Evolutionary conservation across 2,329 filamentous ascomycete genomes (phyloP).

Genomic region (Daldinia sp.): DNA sequence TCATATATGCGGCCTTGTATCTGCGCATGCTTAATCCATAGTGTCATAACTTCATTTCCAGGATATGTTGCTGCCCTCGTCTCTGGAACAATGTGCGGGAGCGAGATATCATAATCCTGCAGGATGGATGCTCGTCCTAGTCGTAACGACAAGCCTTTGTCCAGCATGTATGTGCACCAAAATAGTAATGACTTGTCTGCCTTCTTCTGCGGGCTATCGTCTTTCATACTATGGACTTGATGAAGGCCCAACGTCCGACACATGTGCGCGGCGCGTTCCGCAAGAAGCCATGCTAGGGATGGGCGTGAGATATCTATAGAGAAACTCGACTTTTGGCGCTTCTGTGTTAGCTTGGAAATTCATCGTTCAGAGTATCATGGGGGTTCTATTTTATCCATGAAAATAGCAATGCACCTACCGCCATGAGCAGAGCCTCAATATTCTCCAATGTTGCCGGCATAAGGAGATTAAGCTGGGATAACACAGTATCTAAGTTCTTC

Average conservation of each 20-base stretch:
- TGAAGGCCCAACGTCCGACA: slow-evolving; percentile 47
- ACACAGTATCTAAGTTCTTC: slow-evolving; percentile 45
- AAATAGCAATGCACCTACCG: slow-evolving; percentile 45
- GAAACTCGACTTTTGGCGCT: slow-evolving; percentile 32
- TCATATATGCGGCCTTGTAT: slow-evolving; percentile 66
- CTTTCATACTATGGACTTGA: slow-evolving; percentile 42
- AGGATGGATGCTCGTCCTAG: slow-evolving; percentile 62
- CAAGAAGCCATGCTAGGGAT: slow-evolving; percentile 45
- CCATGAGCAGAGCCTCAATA: slow-evolving; percentile 58
- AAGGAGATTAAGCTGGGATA: slow-evolving; percentile 53
- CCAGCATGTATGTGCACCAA: slow-evolving; percentile 65
- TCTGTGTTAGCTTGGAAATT: slow-evolving; percentile 9
- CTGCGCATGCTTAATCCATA: slow-evolving; percentile 62
- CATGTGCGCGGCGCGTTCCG: slow-evolving; percentile 46
- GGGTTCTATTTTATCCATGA: no score
- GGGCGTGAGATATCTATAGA: slow-evolving; percentile 46
- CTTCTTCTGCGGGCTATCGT: slow-evolving; percentile 41
- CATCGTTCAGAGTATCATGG: neutral
- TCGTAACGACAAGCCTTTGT: slow-evolving; percentile 63
- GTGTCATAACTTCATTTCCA: slow-evolving; percentile 49
- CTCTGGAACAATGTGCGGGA: slow-evolving; percentile 45
- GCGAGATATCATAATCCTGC: slow-evolving; percentile 65
- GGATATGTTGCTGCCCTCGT: slow-evolving; percentile 47
- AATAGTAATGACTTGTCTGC: slow-evolving; percentile 56
- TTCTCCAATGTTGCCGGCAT: slow-evolving; percentile 58